phyloP scores from a whole-genome alignment of 2,329 filamentous ascomycete genomes.

The Zymoseptoria pseudotritici region DNA sequence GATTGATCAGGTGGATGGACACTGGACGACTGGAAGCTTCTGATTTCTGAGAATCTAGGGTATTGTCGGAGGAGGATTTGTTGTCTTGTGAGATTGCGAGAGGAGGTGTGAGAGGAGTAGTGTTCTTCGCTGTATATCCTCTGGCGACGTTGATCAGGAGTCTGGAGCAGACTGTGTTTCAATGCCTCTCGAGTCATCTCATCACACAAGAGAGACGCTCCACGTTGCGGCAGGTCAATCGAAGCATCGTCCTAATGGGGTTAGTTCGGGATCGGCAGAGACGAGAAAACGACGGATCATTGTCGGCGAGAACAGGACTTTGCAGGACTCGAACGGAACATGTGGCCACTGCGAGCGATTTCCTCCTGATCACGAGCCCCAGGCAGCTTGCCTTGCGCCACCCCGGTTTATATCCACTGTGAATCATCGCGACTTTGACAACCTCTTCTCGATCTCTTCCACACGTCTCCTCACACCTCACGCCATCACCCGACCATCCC shows the following conservation, averaged over 20 bases:
- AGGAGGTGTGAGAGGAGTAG: neutral
- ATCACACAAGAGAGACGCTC: neutral
- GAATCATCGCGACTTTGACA: conserved; percentile 3
- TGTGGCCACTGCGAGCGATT: neutral
- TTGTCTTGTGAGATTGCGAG: neutral
- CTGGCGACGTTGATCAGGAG: neutral
- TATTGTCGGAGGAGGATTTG: neutral
- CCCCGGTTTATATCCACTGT: conserved; percentile 2
- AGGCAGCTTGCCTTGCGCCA: neutral
- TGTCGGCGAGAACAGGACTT: neutral
- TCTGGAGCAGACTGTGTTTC: neutral
- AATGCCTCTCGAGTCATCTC: neutral
- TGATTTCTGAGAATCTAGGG: neutral
- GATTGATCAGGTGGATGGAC: conserved; percentile 1
- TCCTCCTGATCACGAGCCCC: neutral
- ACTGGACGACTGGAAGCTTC: neutral
- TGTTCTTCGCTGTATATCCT: neutral
- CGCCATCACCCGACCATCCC: conserved; percentile 7
- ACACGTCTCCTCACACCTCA: conserved; percentile 1
- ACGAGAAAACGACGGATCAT: neutral
- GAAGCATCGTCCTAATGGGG: neutral
- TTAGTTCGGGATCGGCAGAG: neutral
- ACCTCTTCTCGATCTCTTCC: neutral
- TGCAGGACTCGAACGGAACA: neutral
- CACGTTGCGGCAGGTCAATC: neutral